Evolutionary conservation across 495 filamentous ascomycete species (phyloP).

Genomic region (Copromyces sp.): DNA sequence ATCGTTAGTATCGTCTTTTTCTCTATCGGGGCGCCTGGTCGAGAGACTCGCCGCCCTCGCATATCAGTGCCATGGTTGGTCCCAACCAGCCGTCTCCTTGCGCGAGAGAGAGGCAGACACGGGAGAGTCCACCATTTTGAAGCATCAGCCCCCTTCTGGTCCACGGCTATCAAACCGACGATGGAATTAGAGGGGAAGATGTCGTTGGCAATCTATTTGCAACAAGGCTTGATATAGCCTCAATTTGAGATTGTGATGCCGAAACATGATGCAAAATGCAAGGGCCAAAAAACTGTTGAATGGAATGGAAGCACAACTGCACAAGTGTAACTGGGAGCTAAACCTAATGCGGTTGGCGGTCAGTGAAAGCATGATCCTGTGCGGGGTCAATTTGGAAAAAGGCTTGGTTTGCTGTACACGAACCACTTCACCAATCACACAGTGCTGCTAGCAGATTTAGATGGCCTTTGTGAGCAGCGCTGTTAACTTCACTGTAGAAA

Average conservation of each 20-base stretch:
- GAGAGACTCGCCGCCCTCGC: neutral
- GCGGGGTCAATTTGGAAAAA: too few relatives aligned
- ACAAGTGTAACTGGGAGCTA: neutral
- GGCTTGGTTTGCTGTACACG: neutral
- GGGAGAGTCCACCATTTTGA: neutral
- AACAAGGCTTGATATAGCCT: neutral
- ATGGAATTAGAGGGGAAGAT: neutral
- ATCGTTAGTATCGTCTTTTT: neutral
- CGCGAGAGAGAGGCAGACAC: too few relatives aligned
- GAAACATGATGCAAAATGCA: neutral
- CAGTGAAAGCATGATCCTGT: neutral
- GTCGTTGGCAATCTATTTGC: neutral
- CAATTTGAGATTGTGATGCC: too few relatives aligned
- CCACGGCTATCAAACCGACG: neutral
- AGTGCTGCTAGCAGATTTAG: too few relatives aligned
- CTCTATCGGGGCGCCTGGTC: neutral
- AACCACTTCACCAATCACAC: neutral
- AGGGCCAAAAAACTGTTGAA: neutral
- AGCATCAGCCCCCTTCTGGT: neutral
- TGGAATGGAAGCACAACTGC: neutral
- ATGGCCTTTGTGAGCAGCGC: too few relatives aligned
- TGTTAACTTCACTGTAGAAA: too few relatives aligned
- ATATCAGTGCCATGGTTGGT: too few relatives aligned
- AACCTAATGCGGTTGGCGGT: neutral
- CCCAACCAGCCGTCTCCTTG: too few relatives aligned